Percentiles rank a stretch among this genome's conserved stretches.
Evolutionary conservation across 495 filamentous ascomycete species (phyloP).

Genomic region (Penicillium cinerascens): DNA sequence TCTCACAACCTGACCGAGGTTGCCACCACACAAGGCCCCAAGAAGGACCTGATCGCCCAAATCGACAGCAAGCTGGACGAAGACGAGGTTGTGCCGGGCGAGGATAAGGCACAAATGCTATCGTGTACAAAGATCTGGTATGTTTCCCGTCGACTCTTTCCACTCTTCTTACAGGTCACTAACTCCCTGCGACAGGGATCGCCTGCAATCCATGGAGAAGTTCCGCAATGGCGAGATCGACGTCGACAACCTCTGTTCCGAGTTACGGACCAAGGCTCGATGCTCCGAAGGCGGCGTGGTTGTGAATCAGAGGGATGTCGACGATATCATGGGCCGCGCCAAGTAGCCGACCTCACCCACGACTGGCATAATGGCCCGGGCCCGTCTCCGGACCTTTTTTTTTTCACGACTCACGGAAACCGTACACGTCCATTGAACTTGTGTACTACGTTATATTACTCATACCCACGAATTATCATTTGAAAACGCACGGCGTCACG

Average conservation of each 20-base stretch:
- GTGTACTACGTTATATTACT: constrained; percentile 20
- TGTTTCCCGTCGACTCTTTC: constrained; percentile 19
- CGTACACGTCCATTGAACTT: constrained; percentile 11
- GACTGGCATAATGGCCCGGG: constrained; percentile 1
- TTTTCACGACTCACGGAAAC: constrained; percentile 26
- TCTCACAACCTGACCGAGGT: constrained; percentile 60
- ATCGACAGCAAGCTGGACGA: constrained; percentile 67
- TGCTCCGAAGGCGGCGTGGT: constrained; percentile 93
- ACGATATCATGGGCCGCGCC: constrained; percentile 65
- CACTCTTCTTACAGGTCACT: background rate
- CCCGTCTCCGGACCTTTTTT: background rate
- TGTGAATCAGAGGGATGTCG: constrained; percentile 83
- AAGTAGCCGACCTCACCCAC: constrained; percentile 19
- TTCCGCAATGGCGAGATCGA: constrained; percentile 87
- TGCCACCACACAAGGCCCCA: constrained; percentile 44
- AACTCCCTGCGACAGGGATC: constrained; percentile 63
- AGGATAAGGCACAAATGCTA: constrained; percentile 63
- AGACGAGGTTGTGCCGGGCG: constrained; percentile 58
- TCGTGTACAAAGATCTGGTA: constrained; percentile 94
- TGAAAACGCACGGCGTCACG: constrained; percentile 26
- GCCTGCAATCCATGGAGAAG: constrained; percentile 79
- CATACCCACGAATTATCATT: constrained; percentile 31
- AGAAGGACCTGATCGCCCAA: constrained; percentile 68
- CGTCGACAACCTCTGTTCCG: constrained; percentile 85
- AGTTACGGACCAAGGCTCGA: constrained; percentile 93